These are phyloP conservation scores for Angophora floribunda DNA, from an alignment of 345 rosid genomes.

Conservation along the genomic window DNA sequence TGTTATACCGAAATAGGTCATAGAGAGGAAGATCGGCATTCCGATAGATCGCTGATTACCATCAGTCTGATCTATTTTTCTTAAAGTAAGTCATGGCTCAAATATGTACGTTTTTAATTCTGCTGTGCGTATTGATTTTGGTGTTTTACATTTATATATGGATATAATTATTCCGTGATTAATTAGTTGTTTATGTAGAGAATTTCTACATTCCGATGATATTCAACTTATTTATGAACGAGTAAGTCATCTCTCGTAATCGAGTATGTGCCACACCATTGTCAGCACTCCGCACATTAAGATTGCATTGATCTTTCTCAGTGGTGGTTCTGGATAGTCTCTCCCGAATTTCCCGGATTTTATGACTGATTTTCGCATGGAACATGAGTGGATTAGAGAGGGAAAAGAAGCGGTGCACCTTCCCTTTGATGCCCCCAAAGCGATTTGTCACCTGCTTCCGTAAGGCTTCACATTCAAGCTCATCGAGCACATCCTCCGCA, in stretches of 20 bases:
- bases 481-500: not conserved
- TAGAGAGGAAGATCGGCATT: too few relatives aligned
- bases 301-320: not conserved
- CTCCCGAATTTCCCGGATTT: not conserved
- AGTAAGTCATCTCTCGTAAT: not conserved
- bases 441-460: not conserved
- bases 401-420: not conserved
- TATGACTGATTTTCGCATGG: not conserved
- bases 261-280: not conserved
- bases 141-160: too few relatives aligned
- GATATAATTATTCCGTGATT: too few relatives aligned
- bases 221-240: not conserved
- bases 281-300: not conserved
- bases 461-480: not conserved
- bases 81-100: too few relatives aligned
- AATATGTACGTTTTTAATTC: too few relatives aligned
- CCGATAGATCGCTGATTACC: too few relatives aligned
- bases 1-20: too few relatives aligned
- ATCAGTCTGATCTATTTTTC: too few relatives aligned
- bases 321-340: not conserved
- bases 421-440: not conserved
- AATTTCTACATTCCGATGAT: too few relatives aligned
- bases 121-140: too few relatives aligned
- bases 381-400: not conserved
- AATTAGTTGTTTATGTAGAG: too few relatives aligned